These are phyloP conservation scores for Aspergillus cristatus DNA, from an alignment of 495 filamentous ascomycete species.

Conservation along the genomic window DNA sequence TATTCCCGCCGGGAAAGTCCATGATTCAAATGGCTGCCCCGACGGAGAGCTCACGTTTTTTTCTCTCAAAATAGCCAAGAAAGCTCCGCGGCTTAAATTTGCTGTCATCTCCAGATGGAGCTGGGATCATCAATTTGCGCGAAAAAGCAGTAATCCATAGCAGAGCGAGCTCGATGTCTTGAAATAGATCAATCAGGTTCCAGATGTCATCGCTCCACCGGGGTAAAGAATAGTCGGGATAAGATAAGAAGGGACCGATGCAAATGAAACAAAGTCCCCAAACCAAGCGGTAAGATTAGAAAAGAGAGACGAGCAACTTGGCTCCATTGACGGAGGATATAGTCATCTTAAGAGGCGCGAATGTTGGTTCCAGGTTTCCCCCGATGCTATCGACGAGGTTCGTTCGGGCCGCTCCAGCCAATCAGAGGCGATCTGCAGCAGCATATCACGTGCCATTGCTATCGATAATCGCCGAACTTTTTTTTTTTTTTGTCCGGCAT, in stretches of 20 bases:
- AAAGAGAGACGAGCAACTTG: slow-evolving; percentile 1
- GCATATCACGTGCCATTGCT: slow-evolving; percentile 13
- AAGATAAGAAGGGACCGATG: neutral
- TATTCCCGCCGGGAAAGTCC: slow-evolving; percentile 40
- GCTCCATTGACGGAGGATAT: neutral
- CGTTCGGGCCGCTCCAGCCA: slow-evolving; percentile 12
- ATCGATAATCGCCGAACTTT: slow-evolving; percentile 14
- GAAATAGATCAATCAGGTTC: slow-evolving; percentile 13
- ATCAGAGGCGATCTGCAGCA: slow-evolving; percentile 5
- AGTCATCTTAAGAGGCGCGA: neutral
- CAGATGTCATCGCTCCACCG: slow-evolving; percentile 14
- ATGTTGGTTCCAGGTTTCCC: slow-evolving; percentile 2
- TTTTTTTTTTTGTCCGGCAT: slow-evolving; percentile 7
- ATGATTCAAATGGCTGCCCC: slow-evolving; percentile 29
- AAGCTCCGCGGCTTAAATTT: slow-evolving; percentile 15
- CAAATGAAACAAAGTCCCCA: neutral
- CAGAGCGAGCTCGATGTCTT: slow-evolving; percentile 7
- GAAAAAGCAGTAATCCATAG: slow-evolving; percentile 7
- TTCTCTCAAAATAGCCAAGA: slow-evolving; percentile 20
- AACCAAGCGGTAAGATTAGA: neutral
- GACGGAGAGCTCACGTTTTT: slow-evolving; percentile 19
- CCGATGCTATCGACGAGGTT: slow-evolving; percentile 12
- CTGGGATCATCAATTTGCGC: slow-evolving; percentile 5
- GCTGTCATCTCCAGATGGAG: slow-evolving; percentile 30
- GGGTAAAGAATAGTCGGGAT: neutral